phyloP scores from a whole-genome alignment of 345 rosid species.

The Aquilaria sinensis region DNA sequence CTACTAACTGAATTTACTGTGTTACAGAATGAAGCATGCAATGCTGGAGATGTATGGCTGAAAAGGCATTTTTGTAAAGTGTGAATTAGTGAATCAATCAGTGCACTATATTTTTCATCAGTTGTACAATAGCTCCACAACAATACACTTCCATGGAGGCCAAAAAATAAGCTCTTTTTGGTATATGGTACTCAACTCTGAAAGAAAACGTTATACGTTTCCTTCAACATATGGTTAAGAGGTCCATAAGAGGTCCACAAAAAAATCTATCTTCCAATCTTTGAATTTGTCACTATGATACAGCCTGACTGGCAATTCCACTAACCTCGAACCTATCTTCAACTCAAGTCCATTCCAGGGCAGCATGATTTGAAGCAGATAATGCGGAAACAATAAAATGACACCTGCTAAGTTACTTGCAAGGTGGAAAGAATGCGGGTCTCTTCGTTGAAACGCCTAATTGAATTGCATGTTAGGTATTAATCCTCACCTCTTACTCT shows the following conservation, averaged over 20 bases:
- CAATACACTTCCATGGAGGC: conserved; percentile 4
- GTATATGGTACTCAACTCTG: conserved; percentile 3
- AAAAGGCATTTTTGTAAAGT: background rate
- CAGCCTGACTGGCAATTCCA: conserved; percentile 24
- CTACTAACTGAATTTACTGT: too few relatives aligned
- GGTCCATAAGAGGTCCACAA: background rate
- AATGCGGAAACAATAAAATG: conserved; percentile 27
- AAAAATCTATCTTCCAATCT: conserved; percentile 10
- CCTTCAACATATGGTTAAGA: conserved; percentile 13
- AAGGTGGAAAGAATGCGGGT: conserved; percentile 21
- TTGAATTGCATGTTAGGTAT: conserved; percentile 3
- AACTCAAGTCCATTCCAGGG: conserved; percentile 9
- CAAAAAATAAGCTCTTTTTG: conserved; percentile 12
- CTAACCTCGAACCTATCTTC: conserved; percentile 2
- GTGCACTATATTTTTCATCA: conserved; percentile 11
- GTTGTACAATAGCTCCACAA: conserved; percentile 10
- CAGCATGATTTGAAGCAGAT: conserved; percentile 16
- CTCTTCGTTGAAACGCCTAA: conserved; percentile 11
- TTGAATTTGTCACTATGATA: conserved; percentile 26
- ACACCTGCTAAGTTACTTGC: conserved; percentile 11
- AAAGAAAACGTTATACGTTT: conserved; percentile 6
- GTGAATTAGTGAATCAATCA: conserved; percentile 13
- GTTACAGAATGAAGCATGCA: too few relatives aligned
- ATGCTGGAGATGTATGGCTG: too few relatives aligned
- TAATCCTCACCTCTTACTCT: conserved; percentile 6